These are phyloP conservation scores for Colletotrichum tanaceti DNA, from an alignment of 2,329 filamentous ascomycete species.

Conservation along the genomic window DNA sequence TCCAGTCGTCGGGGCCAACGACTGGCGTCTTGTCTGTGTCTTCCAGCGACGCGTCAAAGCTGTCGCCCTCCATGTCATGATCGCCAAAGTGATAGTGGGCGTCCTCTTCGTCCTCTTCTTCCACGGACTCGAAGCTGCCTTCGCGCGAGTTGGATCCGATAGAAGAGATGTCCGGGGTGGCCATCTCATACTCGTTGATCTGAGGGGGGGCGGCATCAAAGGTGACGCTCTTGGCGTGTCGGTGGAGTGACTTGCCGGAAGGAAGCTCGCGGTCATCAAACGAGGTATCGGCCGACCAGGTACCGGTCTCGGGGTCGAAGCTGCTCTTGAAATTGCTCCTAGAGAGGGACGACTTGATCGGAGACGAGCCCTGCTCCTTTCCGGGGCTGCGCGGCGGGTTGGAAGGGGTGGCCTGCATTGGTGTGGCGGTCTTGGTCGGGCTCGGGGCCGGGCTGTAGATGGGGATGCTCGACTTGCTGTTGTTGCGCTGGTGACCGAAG, in stretches of 20 bases:
- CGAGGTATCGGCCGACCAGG: constrained; percentile 75
- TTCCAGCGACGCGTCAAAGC: constrained; percentile 94
- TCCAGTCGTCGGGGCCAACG: constrained; percentile 97
- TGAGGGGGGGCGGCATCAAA: constrained; percentile 95
- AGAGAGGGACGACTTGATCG: constrained; percentile 89
- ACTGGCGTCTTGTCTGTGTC: constrained; percentile 98
- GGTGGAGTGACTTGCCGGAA: constrained; percentile 76
- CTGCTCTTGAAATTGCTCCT: constrained; percentile 72
- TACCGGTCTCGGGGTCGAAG: constrained; percentile 76
- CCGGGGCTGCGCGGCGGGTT: constrained; percentile 65
- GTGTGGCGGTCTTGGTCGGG: constrained; percentile 43
- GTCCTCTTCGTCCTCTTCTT: constrained; percentile 70
- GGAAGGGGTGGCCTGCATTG: constrained; percentile 33
- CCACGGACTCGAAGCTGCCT: constrained; percentile 89
- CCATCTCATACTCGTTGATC: constrained; percentile 98
- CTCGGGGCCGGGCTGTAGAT: constrained; percentile 62
- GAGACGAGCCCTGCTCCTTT: constrained; percentile 76
- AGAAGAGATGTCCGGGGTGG: constrained; percentile 94
- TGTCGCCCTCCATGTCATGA: constrained; percentile 78
- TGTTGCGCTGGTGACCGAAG: constrained; percentile 61
- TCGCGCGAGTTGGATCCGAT: constrained; percentile 90
- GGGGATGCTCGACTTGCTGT: constrained; percentile 70
- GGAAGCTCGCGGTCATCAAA: constrained; percentile 69
- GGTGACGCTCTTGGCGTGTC: constrained; percentile 95
- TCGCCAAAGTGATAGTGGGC: constrained; percentile 64